Base-by-base conservation (phyloP, 306 rosid species). In the Rosa lucieae region DNA sequence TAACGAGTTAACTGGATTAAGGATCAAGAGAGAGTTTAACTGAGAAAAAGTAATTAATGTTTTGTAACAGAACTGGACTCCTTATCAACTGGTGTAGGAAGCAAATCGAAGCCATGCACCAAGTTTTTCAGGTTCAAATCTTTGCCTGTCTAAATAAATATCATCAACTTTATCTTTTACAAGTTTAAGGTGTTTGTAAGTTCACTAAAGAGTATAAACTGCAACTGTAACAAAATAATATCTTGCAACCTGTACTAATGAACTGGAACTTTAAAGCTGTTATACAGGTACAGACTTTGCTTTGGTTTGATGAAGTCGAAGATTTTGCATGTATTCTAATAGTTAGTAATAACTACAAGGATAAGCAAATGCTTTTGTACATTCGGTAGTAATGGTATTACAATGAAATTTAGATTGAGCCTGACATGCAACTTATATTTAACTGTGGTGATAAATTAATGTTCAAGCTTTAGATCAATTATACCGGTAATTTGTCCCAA, bases 91-190 rank as follows among this genome's bases (percentile, higher is more conserved):
- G 97, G 95, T 94, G 97, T 94, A 94, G 98, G 98, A 90, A 92
- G 97, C 99, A 94, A 94, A 94, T 94, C 99, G 93, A 94, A 92
- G 99, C 99, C 99, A 85, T 94, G 99, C 96, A 94, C 97, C 99
- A 94, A 94, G 88, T 94, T 94, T 94, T 94, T 92, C 99, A 94
- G 99, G 99, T 94, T 89, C 89, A 86, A 91, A 91, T 94, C 97
- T 89, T 85, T 84, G 83, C 96, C 81, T 82, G 79, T 83, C 92
- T 85, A 87, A 87, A 78, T 81, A 86, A 88, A 70, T 80, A 75
- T 72, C 68, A 59, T 75, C 23, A 86, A 86, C 79, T 88, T 77
- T 59, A 80, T 80, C 78, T 67, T 75, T 49, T 79, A 40, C 55
- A 20, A 68, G 61, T 69, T 29, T 63, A 69, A 75, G 79, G 86